phyloP scores from a whole-genome alignment of 257 asterid genomes.

The Plantago elongata region DNA sequence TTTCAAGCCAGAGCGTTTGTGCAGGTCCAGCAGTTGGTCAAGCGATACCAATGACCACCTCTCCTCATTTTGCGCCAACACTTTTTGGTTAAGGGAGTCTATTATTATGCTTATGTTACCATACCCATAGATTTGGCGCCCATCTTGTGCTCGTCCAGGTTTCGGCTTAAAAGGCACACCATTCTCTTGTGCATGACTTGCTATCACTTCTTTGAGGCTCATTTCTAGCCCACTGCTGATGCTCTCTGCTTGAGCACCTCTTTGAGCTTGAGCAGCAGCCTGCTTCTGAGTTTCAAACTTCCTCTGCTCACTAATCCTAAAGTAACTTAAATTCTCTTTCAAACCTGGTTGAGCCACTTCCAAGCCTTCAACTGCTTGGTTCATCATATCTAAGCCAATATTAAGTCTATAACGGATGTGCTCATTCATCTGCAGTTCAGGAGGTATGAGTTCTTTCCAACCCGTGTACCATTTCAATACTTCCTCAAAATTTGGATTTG shows the following conservation, averaged over 20 bases:
- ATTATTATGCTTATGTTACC: constrained; percentile 68
- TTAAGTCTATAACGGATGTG: constrained; percentile 54
- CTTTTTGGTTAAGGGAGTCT: constrained; percentile 67
- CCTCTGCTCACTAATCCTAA: constrained; percentile 68
- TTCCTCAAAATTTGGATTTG: constrained; percentile 68
- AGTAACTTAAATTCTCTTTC: constrained; percentile 64
- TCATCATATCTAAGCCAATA: constrained; percentile 75
- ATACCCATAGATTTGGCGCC: constrained; percentile 77
- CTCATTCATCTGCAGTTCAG: constrained; percentile 69
- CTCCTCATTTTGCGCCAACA: constrained; percentile 66
- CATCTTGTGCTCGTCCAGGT: constrained; percentile 83
- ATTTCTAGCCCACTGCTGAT: constrained; percentile 40
- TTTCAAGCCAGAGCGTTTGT: constrained; percentile 44
- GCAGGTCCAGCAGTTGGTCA: constrained; percentile 75
- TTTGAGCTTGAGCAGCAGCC: constrained; percentile 67
- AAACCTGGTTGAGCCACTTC: constrained; percentile 76
- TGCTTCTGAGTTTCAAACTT: constrained; percentile 76
- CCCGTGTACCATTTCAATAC: constrained; percentile 75
- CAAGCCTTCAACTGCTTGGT: constrained; percentile 80
- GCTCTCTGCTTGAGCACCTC: constrained; percentile 18
- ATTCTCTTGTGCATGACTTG: constrained; percentile 46
- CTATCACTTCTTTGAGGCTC: constrained; percentile 55
- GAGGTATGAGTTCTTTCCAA: constrained; percentile 79
- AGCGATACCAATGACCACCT: constrained; percentile 66
- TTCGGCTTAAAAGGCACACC: constrained; percentile 58